Evolutionary conservation across 2,329 filamentous ascomycete species (phyloP).

Genomic region (Fonsecaea erecta): DNA sequence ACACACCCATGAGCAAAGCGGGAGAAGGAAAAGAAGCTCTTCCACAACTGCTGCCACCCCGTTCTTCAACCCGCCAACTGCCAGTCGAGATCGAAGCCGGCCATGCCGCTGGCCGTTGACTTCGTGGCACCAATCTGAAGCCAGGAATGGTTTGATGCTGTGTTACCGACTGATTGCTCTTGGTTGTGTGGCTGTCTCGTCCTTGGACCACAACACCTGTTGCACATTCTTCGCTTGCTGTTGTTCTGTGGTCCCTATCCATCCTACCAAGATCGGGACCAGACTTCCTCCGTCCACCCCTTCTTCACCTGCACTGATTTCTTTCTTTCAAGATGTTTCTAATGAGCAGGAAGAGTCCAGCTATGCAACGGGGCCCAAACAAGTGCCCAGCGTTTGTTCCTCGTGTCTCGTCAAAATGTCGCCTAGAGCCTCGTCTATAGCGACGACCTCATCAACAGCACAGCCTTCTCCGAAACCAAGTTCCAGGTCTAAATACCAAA

Average conservation of each 20-base stretch:
- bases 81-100: constrained; percentile 21
- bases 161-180: constrained; percentile 23
- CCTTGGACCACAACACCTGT: neutral
- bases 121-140: constrained; percentile 24
- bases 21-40: constrained; percentile 8
- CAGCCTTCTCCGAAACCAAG: neutral
- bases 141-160: constrained; percentile 9
- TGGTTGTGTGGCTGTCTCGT: constrained; percentile 14
- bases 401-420: neutral
- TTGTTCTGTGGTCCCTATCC: constrained; percentile 14
- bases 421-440: neutral
- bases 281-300: neutral
- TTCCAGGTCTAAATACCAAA: neutral
- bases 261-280: neutral
- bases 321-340: neutral
- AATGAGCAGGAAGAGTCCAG: neutral
- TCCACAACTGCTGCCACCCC: constrained; percentile 18
- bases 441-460: neutral
- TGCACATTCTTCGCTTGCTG: constrained; percentile 16
- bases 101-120: constrained; percentile 15
- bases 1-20: constrained; percentile 14
- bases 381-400: neutral
- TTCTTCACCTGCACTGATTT: neutral
- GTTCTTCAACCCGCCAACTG: constrained; percentile 11
- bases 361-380: neutral